Base-by-base conservation (phyloP, 2,329 filamentous ascomycete species). In the Rachicladosporium sp. region DNA sequence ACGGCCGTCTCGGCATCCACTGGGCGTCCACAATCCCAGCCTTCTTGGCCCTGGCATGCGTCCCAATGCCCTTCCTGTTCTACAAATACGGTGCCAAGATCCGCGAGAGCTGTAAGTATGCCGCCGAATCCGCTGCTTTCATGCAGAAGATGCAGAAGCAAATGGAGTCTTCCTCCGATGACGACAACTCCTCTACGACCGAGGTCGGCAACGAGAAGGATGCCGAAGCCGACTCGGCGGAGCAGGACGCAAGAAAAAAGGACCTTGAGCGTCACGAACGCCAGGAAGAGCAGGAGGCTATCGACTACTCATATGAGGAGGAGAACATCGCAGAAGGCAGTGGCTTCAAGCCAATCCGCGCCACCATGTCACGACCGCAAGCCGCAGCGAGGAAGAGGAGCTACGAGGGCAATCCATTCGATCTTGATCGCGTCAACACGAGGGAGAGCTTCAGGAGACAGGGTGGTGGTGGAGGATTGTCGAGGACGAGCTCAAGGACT, bases 11-110 rank as follows among this genome's bases (percentile, higher is more conserved):
- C 2, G 40, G 40, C n/a, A 38, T 42, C 12, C 40, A 42, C 10
- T 42, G 40, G 40, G 40, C 40, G 15, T 76, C 71, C 29, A 76
- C 74, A 0, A 65, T 89, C 10, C 82, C 82, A 0, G 84, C 77
- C 1, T 88, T 89, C 62, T 65, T 89, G 3, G 74, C 81, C 0
- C 57, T 87, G 3, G 71, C 69, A 8, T 87, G 82, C 58, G 65
- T 85, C 11, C 81, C 83, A 0, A 80, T 83, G 52, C 82, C 83
- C 0, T 80, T 82, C 58, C 57, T 89, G 10, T 84, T 89, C 60
- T 83, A 82, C 64, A 77, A 72, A 50, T 85, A 84, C 56, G 82
- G 82, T 30, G 63, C 59, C 5, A 12, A 46, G 21, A 80, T 88
- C 50, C 70, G 82, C 12, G 64, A 69, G 56, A 73, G 68, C 53